These are phyloP conservation scores for Aphanoascus verrucosus DNA, from an alignment of 2,329 filamentous ascomycete species.

Conservation along the genomic window DNA sequence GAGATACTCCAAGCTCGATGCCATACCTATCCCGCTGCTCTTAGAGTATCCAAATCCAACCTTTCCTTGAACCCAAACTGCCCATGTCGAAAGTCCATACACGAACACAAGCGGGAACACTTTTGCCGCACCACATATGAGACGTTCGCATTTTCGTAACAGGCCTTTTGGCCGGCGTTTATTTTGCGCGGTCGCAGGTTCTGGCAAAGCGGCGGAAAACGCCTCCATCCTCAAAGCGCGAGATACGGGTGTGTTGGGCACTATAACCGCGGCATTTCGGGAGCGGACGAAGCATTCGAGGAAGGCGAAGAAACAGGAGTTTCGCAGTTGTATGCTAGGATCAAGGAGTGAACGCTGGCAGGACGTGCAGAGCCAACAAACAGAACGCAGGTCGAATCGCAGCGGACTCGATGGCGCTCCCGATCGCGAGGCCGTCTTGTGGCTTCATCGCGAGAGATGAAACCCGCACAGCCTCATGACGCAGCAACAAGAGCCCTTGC, in stretches of 20 bases:
- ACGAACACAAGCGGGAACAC: slow-evolving; percentile 87
- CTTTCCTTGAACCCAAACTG: slow-evolving; percentile 70
- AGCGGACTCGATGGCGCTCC: background rate
- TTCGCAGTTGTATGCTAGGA: background rate
- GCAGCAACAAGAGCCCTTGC: too few relatives aligned
- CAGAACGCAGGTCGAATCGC: background rate
- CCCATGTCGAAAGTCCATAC: slow-evolving; percentile 85
- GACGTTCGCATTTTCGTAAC: slow-evolving; percentile 56
- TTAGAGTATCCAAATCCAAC: slow-evolving; percentile 53
- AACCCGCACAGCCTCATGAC: too few relatives aligned
- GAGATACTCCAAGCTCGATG: background rate
- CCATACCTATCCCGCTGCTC: slow-evolving; percentile 37
- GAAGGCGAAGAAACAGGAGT: background rate
- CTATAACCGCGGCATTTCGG: background rate
- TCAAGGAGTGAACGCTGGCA: too few relatives aligned
- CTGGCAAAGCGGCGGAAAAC: slow-evolving; percentile 25
- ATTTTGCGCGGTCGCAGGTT: slow-evolving; percentile 30
- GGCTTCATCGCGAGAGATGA: too few relatives aligned
- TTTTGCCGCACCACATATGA: slow-evolving; percentile 65
- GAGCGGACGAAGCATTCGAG: background rate
- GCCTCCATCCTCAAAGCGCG: slow-evolving; percentile 26
- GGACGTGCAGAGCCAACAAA: too few relatives aligned
- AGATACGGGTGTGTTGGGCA: background rate
- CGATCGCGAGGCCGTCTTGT: too few relatives aligned
- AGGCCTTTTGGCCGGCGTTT: slow-evolving; percentile 35